Evolutionary conservation across 2,329 filamentous ascomycete species (phyloP), one percentile per base, ranked within the genome.

Genomic region (Pestalotiopsis sp.): DNA sequence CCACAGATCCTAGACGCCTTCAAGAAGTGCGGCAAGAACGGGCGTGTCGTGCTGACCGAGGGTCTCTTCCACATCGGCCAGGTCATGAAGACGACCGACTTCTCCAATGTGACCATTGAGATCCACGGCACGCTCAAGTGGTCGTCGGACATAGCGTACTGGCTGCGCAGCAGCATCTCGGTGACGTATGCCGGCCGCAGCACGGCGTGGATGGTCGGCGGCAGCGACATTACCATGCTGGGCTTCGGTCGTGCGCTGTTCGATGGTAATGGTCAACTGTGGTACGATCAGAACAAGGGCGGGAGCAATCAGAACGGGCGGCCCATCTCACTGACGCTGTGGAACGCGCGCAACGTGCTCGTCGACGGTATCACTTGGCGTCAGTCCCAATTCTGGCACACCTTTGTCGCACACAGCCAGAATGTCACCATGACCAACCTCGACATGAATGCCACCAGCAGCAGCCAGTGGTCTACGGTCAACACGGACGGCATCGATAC

Each of bases 381-480:
- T 6, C 82, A 85, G 75, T 76, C 80, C 4, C 84, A 86, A 70
- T 86, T 86, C 73, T 86, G 85, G 85, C 83, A 77, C 39, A 77
- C 75, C 4, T 77, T 77, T 70, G 70, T 77, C n/a, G 83, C 83
- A 20, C 77, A 85, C 69, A 83, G 81, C 57, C 78, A 83, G 70
- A 86, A 86, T 69, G 79, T 86, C 66, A 85, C 83, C 12, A 83
- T 87, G 79, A 85, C 83, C 11, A 86, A 86, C 69, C 76, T 86
- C n/a, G 83, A 84, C 66, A 85, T 86, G 80, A 84, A 84, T 70
- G 80, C 84, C 1, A 83, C 80, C 2, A 84, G 81, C 41, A 79
- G 79, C 66, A 82, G 80, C 36, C 78, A 81, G 67, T 84, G 81
- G 80, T 79, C 73, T 49, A 83, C 83, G 1, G 80, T 84, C 14